A percentile compares a stretch with the other conserved stretches of the same genome.
Conservation (phyloP, 768 basidiomycete species). For the Holtermanniella nyarrowii region DNA sequence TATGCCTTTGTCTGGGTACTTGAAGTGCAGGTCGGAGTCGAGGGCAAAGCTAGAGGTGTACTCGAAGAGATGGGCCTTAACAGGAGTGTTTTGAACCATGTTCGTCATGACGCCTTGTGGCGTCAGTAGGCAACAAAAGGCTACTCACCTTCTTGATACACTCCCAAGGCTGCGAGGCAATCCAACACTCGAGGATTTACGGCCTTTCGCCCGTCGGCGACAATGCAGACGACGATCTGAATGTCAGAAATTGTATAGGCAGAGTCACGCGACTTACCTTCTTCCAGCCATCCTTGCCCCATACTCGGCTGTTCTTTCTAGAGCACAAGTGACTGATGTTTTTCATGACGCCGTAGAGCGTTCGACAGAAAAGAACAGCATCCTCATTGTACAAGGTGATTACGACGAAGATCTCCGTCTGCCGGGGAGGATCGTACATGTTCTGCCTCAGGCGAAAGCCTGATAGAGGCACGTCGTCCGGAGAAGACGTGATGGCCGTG, state of each 20-base stretch:
- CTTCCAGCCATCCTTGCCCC: conserved; percentile 98
- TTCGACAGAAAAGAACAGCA: conserved; percentile 70
- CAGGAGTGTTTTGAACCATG: conserved; percentile 60
- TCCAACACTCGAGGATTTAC: conserved; percentile 54
- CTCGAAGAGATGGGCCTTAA: conserved; percentile 81
- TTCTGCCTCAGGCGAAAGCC: conserved; percentile 80
- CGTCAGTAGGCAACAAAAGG: neutral
- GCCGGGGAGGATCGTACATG: conserved; percentile 52
- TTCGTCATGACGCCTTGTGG: conserved; percentile 48
- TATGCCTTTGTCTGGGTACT: conserved; percentile 57
- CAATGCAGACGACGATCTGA: conserved; percentile 76
- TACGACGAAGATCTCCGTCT: conserved; percentile 81
- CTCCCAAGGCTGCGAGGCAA: conserved; percentile 39
- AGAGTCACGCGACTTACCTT: conserved; percentile 46
- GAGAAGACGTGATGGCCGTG: conserved; percentile 87
- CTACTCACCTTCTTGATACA: conserved; percentile 38
- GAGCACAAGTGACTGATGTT: conserved; percentile 82
- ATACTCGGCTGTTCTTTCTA: conserved; percentile 77
- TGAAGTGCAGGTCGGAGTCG: conserved; percentile 37
- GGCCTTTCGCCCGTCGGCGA: conserved; percentile 73
- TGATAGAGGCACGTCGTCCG: conserved; percentile 74
- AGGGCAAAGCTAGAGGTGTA: conserved; percentile 42
- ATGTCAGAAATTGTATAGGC: conserved; percentile 1
- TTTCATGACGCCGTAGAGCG: conserved; percentile 94
- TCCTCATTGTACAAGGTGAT: conserved; percentile 98